Percentiles rank a stretch among this genome's conserved stretches.
Conservation (phyloP, 768 basidiomycete species). For the Pleurotus giganteus region DNA sequence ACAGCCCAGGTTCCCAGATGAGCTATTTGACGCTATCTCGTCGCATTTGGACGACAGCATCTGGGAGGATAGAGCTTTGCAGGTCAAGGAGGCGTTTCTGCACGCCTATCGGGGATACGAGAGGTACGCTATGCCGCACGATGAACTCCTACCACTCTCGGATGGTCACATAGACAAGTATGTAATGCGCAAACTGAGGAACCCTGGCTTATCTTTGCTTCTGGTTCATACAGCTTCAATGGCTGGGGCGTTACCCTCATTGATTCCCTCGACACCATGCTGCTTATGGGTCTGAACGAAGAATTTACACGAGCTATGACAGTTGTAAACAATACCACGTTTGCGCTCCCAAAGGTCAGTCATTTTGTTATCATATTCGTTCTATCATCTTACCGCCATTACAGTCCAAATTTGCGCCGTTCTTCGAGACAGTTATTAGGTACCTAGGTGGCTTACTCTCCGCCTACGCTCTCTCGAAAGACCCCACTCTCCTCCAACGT, state of each 20-base stretch:
- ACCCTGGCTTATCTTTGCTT: neutral
- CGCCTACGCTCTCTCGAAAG: conserved; percentile 72
- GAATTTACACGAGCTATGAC: conserved; percentile 68
- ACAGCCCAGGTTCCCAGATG: neutral
- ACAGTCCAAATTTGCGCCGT: conserved; percentile 41
- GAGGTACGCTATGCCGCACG: conserved; percentile 55
- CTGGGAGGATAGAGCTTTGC: conserved; percentile 53
- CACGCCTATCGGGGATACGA: conserved; percentile 73
- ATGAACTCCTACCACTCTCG: conserved; percentile 59
- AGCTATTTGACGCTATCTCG: neutral
- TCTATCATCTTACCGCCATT: neutral
- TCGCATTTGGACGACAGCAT: conserved; percentile 21
- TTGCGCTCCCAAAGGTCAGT: neutral
- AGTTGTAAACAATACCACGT: conserved; percentile 31
- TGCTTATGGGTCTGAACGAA: conserved; percentile 71
- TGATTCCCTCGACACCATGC: conserved; percentile 85
- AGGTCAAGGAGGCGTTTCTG: conserved; percentile 60
- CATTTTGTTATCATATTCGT: neutral
- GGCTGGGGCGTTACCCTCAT: conserved; percentile 78
- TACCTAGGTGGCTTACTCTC: conserved; percentile 87
- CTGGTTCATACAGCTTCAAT: conserved; percentile 53
- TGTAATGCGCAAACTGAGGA: neutral
- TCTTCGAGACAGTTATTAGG: conserved; percentile 87
- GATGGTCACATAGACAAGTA: conserved; percentile 9
- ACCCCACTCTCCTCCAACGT: conserved; percentile 58